Percentiles rank a stretch among this genome's conserved stretches.
phyloP scores from a whole-genome alignment of 2,329 filamentous ascomycete species.

The Scytalidium sp. region DNA sequence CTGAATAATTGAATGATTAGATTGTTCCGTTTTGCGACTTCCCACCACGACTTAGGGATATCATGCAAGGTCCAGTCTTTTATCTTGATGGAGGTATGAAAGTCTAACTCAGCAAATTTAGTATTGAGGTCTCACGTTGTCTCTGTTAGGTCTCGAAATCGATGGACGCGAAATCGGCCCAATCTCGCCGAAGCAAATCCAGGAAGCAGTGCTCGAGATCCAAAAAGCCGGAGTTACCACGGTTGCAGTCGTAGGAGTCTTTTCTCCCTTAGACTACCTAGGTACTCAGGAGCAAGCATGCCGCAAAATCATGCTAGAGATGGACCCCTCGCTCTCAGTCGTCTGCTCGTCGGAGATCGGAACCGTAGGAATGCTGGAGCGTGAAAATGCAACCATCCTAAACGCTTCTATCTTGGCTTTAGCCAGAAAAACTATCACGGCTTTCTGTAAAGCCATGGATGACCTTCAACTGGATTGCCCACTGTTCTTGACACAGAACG shows the following conservation, averaged over 20 bases:
- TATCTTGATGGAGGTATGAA: constrained; percentile 44
- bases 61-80: constrained; percentile 39
- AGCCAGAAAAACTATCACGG: constrained; percentile 50
- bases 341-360: constrained; percentile 49
- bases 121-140: no score
- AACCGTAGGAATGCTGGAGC: constrained; percentile 47
- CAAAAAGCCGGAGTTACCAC: constrained; percentile 31
- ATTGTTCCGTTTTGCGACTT: constrained; percentile 47
- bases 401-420: constrained; percentile 58
- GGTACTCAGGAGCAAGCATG: constrained; percentile 50
- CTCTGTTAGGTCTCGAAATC: constrained; percentile 12
- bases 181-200: constrained; percentile 35
- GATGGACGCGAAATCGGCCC: constrained; percentile 36
- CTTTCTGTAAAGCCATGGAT: constrained; percentile 48
- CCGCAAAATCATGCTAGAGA: constrained; percentile 42
- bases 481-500: constrained; percentile 58
- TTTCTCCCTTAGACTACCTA: constrained; percentile 53
- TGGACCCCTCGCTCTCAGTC: constrained; percentile 44
- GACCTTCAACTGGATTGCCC: constrained; percentile 48
- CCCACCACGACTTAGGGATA: constrained; percentile 37
- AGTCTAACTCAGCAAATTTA: no score
- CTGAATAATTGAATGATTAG: no score
- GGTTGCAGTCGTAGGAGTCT: constrained; percentile 55
- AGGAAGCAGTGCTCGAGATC: constrained; percentile 26
- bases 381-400: constrained; percentile 58